These are phyloP conservation scores for Suhomyces chickasaworum DNA, from an alignment of 1,139 yeast species.

Conservation along the genomic window DNA sequence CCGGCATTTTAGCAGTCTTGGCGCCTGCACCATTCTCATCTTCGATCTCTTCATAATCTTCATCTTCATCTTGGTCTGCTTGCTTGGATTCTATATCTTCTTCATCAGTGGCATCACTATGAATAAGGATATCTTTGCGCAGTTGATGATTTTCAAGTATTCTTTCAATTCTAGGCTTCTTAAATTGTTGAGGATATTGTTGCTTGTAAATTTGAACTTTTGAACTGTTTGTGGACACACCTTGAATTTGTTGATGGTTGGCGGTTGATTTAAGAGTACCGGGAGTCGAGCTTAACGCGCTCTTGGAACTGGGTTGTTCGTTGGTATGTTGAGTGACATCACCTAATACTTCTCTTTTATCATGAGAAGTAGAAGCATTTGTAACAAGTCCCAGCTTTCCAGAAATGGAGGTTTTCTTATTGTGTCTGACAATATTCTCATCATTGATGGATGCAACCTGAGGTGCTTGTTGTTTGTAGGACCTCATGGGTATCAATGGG, in stretches of 20 bases:
- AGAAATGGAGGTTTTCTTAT: slow-evolving; percentile 5
- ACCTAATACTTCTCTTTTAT: slow-evolving; percentile 33
- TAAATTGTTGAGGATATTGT: slow-evolving; percentile 23
- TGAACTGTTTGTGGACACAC: slow-evolving; percentile 16
- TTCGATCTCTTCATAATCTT: slow-evolving; percentile 8
- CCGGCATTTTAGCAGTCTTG: slow-evolving; percentile 9
- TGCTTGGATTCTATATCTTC: slow-evolving; percentile 16
- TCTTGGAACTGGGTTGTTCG: slow-evolving; percentile 8
- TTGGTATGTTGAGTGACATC: slow-evolving; percentile 30
- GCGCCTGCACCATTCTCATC: slow-evolving; percentile 13
- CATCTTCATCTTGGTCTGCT: slow-evolving; percentile 5
- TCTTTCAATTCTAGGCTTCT: slow-evolving; percentile 27
- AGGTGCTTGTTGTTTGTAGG: slow-evolving; percentile 10
- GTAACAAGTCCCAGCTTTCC: slow-evolving; percentile 3
- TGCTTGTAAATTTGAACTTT: slow-evolving; percentile 28
- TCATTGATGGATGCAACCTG: slow-evolving; percentile 10
- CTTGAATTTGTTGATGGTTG: slow-evolving; percentile 13
- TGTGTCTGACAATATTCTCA: slow-evolving; percentile 11
- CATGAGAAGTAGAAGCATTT: slow-evolving; percentile 1
- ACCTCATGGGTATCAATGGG: slow-evolving; percentile 12
- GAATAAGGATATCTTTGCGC: slow-evolving; percentile 11
- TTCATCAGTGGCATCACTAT: slow-evolving; percentile 16
- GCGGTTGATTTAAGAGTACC: slow-evolving; percentile 5
- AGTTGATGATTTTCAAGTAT: slow-evolving; percentile 13
- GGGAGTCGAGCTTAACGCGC: slow-evolving; percentile 2